Conservation (phyloP, 305 asterid genomes). For the Fraxinus xanthoxyloides region DNA sequence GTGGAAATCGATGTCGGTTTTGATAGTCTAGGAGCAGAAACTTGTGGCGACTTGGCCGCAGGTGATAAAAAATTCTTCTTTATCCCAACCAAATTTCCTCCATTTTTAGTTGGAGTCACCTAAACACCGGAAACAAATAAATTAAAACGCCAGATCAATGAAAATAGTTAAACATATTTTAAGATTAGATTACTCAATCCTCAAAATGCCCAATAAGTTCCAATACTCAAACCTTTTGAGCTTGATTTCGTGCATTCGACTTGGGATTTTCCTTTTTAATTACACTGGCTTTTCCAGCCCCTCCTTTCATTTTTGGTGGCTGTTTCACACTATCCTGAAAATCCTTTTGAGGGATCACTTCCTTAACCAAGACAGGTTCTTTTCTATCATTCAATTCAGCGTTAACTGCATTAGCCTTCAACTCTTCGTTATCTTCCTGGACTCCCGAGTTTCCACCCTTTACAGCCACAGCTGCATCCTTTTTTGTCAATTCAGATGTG, state of each 20-base stretch:
- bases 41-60: constrained; percentile 41
- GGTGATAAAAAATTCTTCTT: constrained; percentile 51
- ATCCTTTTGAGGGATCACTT: constrained; percentile 33
- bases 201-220: constrained; percentile 16
- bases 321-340: constrained; percentile 25
- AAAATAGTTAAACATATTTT: background rate
- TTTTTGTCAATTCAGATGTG: constrained; percentile 30
- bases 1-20: constrained; percentile 40
- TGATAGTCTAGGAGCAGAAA: constrained; percentile 37
- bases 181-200: constrained; percentile 12
- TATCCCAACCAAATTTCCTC: constrained; percentile 27
- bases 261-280: constrained; percentile 42
- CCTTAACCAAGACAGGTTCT: constrained; percentile 30
- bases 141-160: constrained; percentile 10
- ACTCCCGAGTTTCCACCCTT: constrained; percentile 24
- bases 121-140: constrained; percentile 27
- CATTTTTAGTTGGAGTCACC: constrained; percentile 53
- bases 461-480: constrained; percentile 25
- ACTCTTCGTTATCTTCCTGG: constrained; percentile 34
- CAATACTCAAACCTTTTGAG: constrained; percentile 51
- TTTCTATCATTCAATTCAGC: constrained; percentile 26
- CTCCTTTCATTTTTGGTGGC: constrained; percentile 32
- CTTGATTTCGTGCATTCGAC: constrained; percentile 29
- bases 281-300: constrained; percentile 25
- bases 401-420: constrained; percentile 21